A percentile compares a stretch with the other conserved stretches of the same genome.
Conservation (phyloP, 768 basidiomycete species). For the Gymnopilus dilepis region DNA sequence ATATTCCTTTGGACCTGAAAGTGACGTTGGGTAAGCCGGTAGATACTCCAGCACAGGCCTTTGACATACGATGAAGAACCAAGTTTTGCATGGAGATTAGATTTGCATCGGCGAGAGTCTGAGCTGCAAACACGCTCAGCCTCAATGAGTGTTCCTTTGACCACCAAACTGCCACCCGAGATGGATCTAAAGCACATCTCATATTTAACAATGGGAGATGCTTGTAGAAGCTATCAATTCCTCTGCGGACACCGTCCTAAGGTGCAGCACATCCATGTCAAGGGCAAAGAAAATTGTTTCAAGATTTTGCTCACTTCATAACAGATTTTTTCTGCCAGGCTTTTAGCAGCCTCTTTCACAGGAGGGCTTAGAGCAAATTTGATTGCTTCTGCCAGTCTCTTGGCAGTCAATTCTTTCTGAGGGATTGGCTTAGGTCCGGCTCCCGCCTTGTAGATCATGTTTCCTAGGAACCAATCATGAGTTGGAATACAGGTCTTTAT, state of each 20-base stretch:
- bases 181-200: slow-evolving; percentile 63
- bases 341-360: slow-evolving; percentile 53
- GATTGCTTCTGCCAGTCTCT: slow-evolving; percentile 59
- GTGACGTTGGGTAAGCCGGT: background rate
- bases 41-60: background rate
- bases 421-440: slow-evolving; percentile 67
- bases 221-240: slow-evolving; percentile 61
- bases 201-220: slow-evolving; percentile 67
- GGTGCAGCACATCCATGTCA: background rate
- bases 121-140: slow-evolving; percentile 60
- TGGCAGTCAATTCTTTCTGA: slow-evolving; percentile 51
- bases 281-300: background rate
- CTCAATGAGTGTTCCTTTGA: slow-evolving; percentile 55
- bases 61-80: slow-evolving; percentile 51
- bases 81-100: slow-evolving; percentile 47
- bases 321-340: slow-evolving; percentile 55
- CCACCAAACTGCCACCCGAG: slow-evolving; percentile 63
- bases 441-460: slow-evolving; percentile 64
- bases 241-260: slow-evolving; percentile 52
- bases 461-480: slow-evolving; percentile 47
- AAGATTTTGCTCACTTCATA: slow-evolving; percentile 43
- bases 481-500: too few species aligned
- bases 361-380: slow-evolving; percentile 48
- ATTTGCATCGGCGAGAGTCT: slow-evolving; percentile 50
- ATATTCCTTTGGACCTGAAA: slow-evolving; percentile 33